These are phyloP conservation scores for Fusarium sp. DNA, from an alignment of 2,329 filamentous ascomycete genomes.

Conservation along the genomic window DNA sequence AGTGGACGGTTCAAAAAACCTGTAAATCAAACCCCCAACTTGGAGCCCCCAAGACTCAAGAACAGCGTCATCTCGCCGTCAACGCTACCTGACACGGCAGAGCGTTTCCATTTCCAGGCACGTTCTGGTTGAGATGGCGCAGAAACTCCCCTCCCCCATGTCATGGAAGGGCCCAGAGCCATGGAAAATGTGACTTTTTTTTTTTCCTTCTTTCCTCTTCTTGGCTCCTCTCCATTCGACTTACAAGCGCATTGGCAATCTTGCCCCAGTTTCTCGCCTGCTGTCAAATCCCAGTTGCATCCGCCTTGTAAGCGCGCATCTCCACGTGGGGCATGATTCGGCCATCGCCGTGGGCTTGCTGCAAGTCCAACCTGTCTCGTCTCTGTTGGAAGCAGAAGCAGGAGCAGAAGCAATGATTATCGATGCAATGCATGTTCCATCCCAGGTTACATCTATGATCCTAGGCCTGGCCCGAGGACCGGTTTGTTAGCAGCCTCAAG, in stretches of 20 bases:
- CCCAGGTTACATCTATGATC: slow-evolving; percentile 2
- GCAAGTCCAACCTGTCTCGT: not conserved
- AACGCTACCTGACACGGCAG: slow-evolving; percentile 18
- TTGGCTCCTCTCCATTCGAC: not conserved
- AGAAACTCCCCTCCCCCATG: slow-evolving; percentile 1
- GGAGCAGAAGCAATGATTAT: not conserved
- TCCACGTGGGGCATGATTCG: slow-evolving; percentile 42
- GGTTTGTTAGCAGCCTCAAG: slow-evolving; percentile 6
- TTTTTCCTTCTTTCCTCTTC: not conserved
- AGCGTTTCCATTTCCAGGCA: slow-evolving; percentile 1
- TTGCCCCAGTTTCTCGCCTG: not conserved
- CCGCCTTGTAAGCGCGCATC: slow-evolving; percentile 37
- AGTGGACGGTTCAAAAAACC: slow-evolving; percentile 1
- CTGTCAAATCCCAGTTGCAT: slow-evolving; percentile 23
- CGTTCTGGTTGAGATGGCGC: slow-evolving; percentile 8
- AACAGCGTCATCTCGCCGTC: slow-evolving; percentile 36
- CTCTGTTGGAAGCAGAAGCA: not conserved
- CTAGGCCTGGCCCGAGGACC: not conserved
- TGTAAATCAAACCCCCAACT: not conserved
- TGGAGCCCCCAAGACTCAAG: not conserved
- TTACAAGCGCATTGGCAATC: not conserved
- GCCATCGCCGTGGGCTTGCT: slow-evolving; percentile 33
- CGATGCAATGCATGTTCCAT: slow-evolving; percentile 25
- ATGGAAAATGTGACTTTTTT: slow-evolving; percentile 29
- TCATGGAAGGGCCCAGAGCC: slow-evolving; percentile 23